Evolutionary conservation across 2,329 filamentous ascomycete genomes (phyloP).

Genomic region (Monilinia aucupariae): DNA sequence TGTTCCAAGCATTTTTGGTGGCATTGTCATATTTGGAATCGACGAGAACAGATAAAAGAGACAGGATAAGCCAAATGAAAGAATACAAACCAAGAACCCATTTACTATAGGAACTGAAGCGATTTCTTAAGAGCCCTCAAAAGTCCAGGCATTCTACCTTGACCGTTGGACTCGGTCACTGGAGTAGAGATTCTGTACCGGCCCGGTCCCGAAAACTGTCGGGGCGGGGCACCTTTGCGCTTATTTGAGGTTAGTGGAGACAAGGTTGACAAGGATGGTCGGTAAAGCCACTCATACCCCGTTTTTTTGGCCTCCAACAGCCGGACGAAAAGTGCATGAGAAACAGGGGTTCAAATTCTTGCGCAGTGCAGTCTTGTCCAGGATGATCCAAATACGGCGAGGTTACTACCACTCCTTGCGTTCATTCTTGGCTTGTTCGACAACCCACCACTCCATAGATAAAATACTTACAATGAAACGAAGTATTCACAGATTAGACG

Average conservation of each 20-base stretch:
- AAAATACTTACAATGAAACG: not conserved
- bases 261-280: too few relatives aligned
- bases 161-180: too few relatives aligned
- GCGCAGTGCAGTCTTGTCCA: not conserved
- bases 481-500: too few relatives aligned
- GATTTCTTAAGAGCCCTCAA: too few relatives aligned
- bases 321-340: not conserved
- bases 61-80: not conserved
- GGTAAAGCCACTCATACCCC: too few relatives aligned
- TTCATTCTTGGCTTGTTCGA: not conserved
- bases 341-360: not conserved
- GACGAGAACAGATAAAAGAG: too few relatives aligned
- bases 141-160: too few relatives aligned
- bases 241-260: too few relatives aligned
- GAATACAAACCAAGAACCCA: not conserved
- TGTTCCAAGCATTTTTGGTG: not conserved
- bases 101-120: too few relatives aligned
- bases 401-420: not conserved
- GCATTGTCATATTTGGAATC: not conserved
- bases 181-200: too few relatives aligned
- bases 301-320: not conserved
- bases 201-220: too few relatives aligned
- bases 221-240: too few relatives aligned
- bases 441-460: not conserved
- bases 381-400: not conserved